Base-by-base conservation (phyloP, 257 asterid genomes). In the Rhazya stricta region DNA sequence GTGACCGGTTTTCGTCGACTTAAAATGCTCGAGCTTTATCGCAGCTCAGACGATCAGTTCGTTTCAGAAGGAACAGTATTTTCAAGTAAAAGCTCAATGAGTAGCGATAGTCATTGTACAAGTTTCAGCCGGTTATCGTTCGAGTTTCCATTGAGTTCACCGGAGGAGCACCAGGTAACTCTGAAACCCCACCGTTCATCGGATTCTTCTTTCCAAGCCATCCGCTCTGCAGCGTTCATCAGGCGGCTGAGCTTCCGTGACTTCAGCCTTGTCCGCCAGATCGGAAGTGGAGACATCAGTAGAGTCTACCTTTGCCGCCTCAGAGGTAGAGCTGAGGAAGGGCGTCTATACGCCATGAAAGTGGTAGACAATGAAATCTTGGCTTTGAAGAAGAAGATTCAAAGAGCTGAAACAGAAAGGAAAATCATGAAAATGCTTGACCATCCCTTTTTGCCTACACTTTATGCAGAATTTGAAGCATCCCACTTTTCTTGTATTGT, bases 231-330 rank as follows among this genome's bases (percentile, higher is more conserved):
- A 1, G 78, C 77, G 3, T 19, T 21, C 75, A 25, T 36, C 12
- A 63, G 83, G 19, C 82, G 82, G 77, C 80, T 88, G 23, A 82
- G 79, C 45, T 85, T 89, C 79, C 81, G 94, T 29, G 94, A 92
- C 74, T 91, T 90, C 78, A 87, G 86, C 83, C 70, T 92, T 8
- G 91, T 89, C 71, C 85, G 90, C 9, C 96, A 91, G 83, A 90
- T 91, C 84, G 98, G 98, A 6, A 84, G 96, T 80, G 98, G 98
- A 39, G 98, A 92, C 67, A 93, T 93, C 53, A 96, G 97, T 0
- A 79, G 88, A 34, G 98, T 93, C 3, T 93, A 88, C 62, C 88
- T 89, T 27, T 91, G 96, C 81, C 76, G 77, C 6, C 81, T 76
- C 34, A 70, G 82, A 34, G 63, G 74, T 3, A 81, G 75, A 29